Evolutionary conservation across 345 rosid species (phyloP).

Genomic region (Reutealis trisperma): DNA sequence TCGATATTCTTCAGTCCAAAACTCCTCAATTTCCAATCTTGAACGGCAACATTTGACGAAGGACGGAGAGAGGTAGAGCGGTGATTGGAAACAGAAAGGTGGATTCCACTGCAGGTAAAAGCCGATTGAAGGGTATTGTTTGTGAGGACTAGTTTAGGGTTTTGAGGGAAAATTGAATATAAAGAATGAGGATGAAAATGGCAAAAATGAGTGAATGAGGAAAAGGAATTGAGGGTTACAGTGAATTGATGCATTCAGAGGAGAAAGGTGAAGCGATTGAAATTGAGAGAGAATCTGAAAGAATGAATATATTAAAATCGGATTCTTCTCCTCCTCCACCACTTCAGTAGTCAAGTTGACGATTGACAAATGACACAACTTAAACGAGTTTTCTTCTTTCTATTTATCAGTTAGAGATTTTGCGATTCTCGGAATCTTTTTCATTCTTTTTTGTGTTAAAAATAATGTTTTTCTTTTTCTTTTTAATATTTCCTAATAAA

Average conservation of each 20-base stretch:
- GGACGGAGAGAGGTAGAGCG: slow-evolving; percentile 27
- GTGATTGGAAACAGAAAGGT: slow-evolving; percentile 33
- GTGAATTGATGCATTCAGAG: slow-evolving; percentile 55
- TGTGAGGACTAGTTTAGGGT: slow-evolving; percentile 38
- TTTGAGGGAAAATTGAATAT: slow-evolving; percentile 21
- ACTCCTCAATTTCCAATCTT: slow-evolving; percentile 22
- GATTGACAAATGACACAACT: not conserved
- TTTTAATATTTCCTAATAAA: too few species aligned
- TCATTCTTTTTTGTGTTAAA: not conserved
- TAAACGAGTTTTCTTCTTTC: too few species aligned
- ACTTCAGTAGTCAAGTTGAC: too few species aligned
- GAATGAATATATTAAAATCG: not conserved
- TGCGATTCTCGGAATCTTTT: not conserved
- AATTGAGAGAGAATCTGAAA: not conserved
- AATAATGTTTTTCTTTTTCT: too few species aligned
- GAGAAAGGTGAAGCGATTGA: not conserved
- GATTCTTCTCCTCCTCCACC: not conserved
- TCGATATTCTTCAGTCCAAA: slow-evolving; percentile 49
- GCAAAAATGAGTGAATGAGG: slow-evolving; percentile 23
- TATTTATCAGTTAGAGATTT: too few species aligned
- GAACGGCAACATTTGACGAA: slow-evolving; percentile 12
- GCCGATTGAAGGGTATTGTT: not conserved
- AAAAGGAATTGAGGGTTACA: slow-evolving; percentile 36
- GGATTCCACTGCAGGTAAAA: slow-evolving; percentile 36
- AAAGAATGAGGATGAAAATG: slow-evolving; percentile 35